A percentile compares a stretch with the other conserved stretches of the same genome.
phyloP scores from a whole-genome alignment of 306 rosid genomes.

The Rosa chinensis region DNA sequence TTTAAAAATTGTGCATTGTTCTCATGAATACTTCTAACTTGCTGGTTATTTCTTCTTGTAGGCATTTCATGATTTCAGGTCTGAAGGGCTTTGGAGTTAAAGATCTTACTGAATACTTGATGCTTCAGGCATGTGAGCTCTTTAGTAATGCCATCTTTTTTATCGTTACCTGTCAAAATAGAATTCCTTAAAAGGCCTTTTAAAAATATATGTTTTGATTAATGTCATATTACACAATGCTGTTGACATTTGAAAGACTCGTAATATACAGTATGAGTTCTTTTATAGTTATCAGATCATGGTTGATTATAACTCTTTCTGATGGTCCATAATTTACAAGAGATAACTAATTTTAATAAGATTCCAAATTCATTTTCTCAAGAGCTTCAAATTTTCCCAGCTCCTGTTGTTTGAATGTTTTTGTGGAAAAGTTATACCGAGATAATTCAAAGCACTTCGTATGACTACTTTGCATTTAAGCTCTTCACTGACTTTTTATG shows the following conservation, averaged over 20 bases:
- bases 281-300: background rate
- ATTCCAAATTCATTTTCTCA: background rate
- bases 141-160: slow-evolving; percentile 27
- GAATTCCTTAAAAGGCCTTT: background rate
- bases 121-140: slow-evolving; percentile 73
- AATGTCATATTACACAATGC: background rate
- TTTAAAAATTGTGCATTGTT: slow-evolving; percentile 16
- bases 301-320: background rate
- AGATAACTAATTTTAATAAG: background rate
- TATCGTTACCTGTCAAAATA: background rate
- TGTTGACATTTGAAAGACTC: background rate
- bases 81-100: slow-evolving; percentile 87
- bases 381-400: background rate
- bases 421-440: background rate
- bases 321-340: background rate
- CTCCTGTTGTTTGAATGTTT: background rate
- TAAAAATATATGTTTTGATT: slow-evolving; percentile 4
- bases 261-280: background rate
- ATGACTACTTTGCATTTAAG: slow-evolving; percentile 9
- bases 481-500: slow-evolving; percentile 32
- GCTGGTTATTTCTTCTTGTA: slow-evolving; percentile 33
- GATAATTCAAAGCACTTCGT: background rate
- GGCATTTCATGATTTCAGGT: slow-evolving; percentile 95
- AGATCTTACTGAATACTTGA: slow-evolving; percentile 66
- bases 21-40: slow-evolving; percentile 32